Evolutionary conservation across 495 filamentous ascomycete species (phyloP).

Genomic region (Talaromyces trachyspermus): DNA sequence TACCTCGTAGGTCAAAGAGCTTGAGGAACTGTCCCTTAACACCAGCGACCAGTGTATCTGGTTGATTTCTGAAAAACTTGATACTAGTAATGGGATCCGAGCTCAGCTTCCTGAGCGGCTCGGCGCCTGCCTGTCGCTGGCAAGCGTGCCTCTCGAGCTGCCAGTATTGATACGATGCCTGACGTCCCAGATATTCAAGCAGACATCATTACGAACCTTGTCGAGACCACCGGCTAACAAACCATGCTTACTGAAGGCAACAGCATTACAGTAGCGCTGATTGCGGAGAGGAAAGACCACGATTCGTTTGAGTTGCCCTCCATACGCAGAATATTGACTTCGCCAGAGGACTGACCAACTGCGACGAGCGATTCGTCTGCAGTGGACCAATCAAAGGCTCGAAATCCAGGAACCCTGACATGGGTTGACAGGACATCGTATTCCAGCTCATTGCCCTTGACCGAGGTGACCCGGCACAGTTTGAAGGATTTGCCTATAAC

Average conservation of each 20-base stretch:
- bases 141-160: conserved; percentile 19
- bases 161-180: conserved; percentile 51
- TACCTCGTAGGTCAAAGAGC: conserved; percentile 88
- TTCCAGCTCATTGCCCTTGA: conserved; percentile 50
- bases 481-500: conserved; percentile 70
- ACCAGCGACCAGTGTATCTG: conserved; percentile 72
- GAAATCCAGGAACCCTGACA: conserved; percentile 75
- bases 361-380: conserved; percentile 68
- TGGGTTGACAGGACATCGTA: conserved; percentile 65
- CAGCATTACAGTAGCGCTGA: conserved; percentile 81
- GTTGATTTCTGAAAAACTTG: conserved; percentile 81
- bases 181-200: conserved; percentile 90
- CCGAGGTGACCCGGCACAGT: conserved; percentile 63
- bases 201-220: conserved; percentile 84
- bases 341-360: conserved; percentile 76
- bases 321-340: conserved; percentile 74
- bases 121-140: conserved; percentile 36
- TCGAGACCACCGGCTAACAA: conserved; percentile 84
- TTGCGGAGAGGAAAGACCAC: conserved; percentile 72
- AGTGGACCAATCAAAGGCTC: conserved; percentile 94
- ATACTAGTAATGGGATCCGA: conserved; percentile 85
- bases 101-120: conserved; percentile 63
- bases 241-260: conserved; percentile 76
- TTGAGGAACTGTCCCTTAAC: conserved; percentile 79
- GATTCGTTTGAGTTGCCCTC: conserved; percentile 56